A percentile compares a stretch with the other conserved stretches of the same genome.
phyloP scores from a whole-genome alignment of 1,139 yeast genomes.

The Geotrichum histeridarum region DNA sequence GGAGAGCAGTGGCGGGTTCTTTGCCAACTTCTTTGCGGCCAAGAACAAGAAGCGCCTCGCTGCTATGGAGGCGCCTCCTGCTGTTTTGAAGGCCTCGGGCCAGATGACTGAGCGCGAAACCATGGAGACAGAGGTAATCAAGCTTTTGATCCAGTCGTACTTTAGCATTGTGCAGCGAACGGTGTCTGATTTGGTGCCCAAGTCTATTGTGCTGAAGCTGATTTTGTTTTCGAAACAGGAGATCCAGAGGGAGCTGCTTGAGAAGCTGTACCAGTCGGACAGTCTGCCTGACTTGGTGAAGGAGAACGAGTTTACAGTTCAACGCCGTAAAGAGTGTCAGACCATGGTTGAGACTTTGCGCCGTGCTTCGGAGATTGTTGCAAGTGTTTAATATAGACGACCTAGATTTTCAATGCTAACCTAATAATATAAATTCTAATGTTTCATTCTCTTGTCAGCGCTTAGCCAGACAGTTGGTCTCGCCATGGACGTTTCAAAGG shows the following conservation, averaged over 20 bases:
- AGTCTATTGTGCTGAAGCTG: conserved; percentile 87
- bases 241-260: conserved; percentile 85
- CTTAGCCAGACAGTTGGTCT: too few relatives aligned
- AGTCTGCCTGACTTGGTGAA: conserved; percentile 76
- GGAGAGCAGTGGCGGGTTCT: conserved; percentile 58
- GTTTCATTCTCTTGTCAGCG: too few relatives aligned
- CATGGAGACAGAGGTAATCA: conserved; percentile 94
- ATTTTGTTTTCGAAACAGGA: conserved; percentile 70
- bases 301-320: conserved; percentile 89
- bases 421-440: too few relatives aligned
- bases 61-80: conserved; percentile 95
- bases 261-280: conserved; percentile 75
- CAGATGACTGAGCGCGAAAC: conserved; percentile 95
- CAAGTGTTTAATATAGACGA: conserved; percentile 35
- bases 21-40: conserved; percentile 90
- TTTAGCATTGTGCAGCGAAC: conserved; percentile 90
- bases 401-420: neutral
- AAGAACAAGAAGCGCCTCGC: conserved; percentile 91
- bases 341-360: conserved; percentile 91
- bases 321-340: conserved; percentile 88
- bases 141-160: conserved; percentile 82
- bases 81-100: conserved; percentile 89
- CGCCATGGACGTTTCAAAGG: too few relatives aligned
- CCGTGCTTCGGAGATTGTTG: conserved; percentile 87
- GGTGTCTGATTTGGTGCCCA: conserved; percentile 87